phyloP scores from a whole-genome alignment of 805 yeast species.

The Lipomyces chichibuensis region DNA sequence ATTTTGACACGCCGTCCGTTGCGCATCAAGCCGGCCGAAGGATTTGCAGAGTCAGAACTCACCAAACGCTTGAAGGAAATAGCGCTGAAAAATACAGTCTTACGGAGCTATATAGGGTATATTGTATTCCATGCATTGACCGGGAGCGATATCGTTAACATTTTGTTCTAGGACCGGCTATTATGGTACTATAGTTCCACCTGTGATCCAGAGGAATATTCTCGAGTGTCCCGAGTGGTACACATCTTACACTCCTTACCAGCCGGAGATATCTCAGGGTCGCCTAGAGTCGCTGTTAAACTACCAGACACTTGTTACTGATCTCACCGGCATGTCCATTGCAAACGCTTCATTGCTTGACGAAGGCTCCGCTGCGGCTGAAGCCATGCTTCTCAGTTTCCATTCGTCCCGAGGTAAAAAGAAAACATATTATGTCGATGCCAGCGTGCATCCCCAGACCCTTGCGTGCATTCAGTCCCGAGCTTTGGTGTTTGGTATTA shows the following conservation, averaged over 20 bases:
- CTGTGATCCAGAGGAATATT: conserved; percentile 89
- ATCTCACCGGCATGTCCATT: conserved; percentile 90
- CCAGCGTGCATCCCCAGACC: conserved; percentile 82
- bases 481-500: conserved; percentile 72
- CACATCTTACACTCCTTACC: conserved; percentile 97
- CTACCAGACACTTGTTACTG: conserved; percentile 88
- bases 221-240: conserved; percentile 98
- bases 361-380: conserved; percentile 97
- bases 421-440: conserved; percentile 69
- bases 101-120: conserved; percentile 75
- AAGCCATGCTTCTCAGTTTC: conserved; percentile 87
- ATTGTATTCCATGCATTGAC: background rate
- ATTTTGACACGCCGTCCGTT: conserved; percentile 72
- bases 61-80: conserved; percentile 64
- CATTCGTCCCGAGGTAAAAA: conserved; percentile 70
- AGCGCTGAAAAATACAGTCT: conserved; percentile 74
- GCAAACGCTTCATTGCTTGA: conserved; percentile 94
- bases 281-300: conserved; percentile 87
- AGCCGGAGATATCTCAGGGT: conserved; percentile 97
- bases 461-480: conserved; percentile 76
- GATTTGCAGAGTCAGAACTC: conserved; percentile 83
- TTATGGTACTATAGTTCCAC: conserved; percentile 85
- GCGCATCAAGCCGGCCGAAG: conserved; percentile 65
- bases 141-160: background rate
- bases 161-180: conserved; percentile 67